phyloP scores from a whole-genome alignment of 495 filamentous ascomycete genomes.

The Penicillium malachiteum region DNA sequence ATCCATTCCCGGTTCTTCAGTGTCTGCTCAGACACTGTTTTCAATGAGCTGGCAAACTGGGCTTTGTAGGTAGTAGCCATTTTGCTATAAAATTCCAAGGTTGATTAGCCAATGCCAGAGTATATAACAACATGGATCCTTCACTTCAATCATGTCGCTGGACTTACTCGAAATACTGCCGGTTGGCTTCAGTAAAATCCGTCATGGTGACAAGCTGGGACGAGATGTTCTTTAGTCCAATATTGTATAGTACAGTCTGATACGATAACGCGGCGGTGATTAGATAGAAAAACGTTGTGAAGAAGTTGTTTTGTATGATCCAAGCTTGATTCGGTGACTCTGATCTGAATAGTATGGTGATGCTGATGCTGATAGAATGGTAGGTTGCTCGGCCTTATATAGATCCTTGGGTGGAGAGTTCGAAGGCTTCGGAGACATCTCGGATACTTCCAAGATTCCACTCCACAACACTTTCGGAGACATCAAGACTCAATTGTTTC shows the following conservation, averaged over 20 bases:
- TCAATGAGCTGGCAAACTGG: conserved; percentile 38
- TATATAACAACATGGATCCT: background rate
- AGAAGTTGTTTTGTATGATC: background rate
- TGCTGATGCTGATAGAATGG: background rate
- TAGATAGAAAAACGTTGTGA: background rate
- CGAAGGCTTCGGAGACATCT: conserved; percentile 23
- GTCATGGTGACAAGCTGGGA: conserved; percentile 26
- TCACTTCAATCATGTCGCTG: background rate
- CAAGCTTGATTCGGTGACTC: no score
- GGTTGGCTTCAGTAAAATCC: conserved; percentile 51
- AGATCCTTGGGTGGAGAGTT: background rate
- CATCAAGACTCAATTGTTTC: background rate
- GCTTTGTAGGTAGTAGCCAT: conserved; percentile 44
- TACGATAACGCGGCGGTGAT: background rate
- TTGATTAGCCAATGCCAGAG: background rate
- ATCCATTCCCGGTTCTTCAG: conserved; percentile 58
- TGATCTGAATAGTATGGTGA: no score
- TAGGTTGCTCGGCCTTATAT: background rate
- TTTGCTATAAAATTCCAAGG: conserved; percentile 36
- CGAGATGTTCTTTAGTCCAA: background rate
- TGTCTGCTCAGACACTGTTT: conserved; percentile 38
- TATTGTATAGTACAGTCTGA: no score
- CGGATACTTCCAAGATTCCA: conserved; percentile 19
- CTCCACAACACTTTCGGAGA: conserved; percentile 7
- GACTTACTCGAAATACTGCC: conserved; percentile 53